Percentiles rank a stretch among this genome's conserved stretches.
Conservation (phyloP, 2,329 filamentous ascomycete genomes). For the Aspergillus sp. region DNA sequence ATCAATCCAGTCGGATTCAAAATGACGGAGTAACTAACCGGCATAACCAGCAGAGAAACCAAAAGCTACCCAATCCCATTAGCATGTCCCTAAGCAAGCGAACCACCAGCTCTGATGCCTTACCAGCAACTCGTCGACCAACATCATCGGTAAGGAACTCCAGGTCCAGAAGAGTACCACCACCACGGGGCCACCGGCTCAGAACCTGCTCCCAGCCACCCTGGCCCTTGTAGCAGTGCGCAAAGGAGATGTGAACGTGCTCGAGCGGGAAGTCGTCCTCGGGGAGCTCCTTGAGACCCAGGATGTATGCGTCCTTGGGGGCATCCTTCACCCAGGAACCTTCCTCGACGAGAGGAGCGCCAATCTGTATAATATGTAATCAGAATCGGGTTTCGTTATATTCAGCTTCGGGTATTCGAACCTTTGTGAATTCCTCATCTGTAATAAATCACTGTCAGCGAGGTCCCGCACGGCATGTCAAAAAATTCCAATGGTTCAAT, state of each 20-base stretch:
- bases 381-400: not conserved
- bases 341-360: slow-evolving; percentile 64
- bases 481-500: not conserved
- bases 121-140: slow-evolving; percentile 56
- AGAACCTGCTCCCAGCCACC: slow-evolving; percentile 76
- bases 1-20: not conserved
- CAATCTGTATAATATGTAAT: slow-evolving; percentile 44
- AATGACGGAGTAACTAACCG: slow-evolving; percentile 28
- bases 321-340: slow-evolving; percentile 66
- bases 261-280: slow-evolving; percentile 69
- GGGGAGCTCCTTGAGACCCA: slow-evolving; percentile 76
- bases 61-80: slow-evolving; percentile 32
- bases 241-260: slow-evolving; percentile 72
- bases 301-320: slow-evolving; percentile 66
- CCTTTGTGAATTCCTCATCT: slow-evolving; percentile 39
- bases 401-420: slow-evolving; percentile 10
- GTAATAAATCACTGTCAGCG: slow-evolving; percentile 9
- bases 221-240: slow-evolving; percentile 75
- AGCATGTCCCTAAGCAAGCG: not conserved
- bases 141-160: slow-evolving; percentile 78
- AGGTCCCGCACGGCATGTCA: not conserved
- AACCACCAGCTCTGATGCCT: slow-evolving; percentile 3
- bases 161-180: slow-evolving; percentile 77
- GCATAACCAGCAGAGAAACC: slow-evolving; percentile 74
- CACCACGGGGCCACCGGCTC: slow-evolving; percentile 73